Base-by-base conservation (phyloP, 768 basidiomycete species). In the Pleurotus platypus region DNA sequence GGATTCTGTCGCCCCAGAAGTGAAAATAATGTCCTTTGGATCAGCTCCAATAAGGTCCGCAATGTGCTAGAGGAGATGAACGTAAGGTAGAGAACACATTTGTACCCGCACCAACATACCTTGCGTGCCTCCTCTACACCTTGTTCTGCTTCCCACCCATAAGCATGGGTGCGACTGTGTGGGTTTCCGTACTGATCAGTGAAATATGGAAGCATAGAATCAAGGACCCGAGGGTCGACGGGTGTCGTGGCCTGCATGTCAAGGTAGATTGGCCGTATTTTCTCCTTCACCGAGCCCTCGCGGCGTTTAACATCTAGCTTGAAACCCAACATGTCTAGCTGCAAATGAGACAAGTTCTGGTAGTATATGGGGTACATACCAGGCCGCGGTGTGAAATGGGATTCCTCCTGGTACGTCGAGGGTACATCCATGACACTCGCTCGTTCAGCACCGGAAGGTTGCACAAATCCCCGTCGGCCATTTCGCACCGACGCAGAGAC, bases 231-330 rank as follows among this genome's bases (percentile, higher is more conserved):
- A 26, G 97, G 97, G 69, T 99, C 97, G 56, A 97, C 86, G 16
- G 97, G 97, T 22, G 97, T 98, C 2, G 97, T 99, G 4, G 97
- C 97, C 83, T 97, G 95, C 91, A 96, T 90, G 72, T 99, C 97
- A 48, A 99, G 84, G 72, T 99, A 99, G 61, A 99, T 98, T 15
- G 97, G 94, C 27, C 94, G 82, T 26, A 80, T 78, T 71, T 87
- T 89, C 55, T 80, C 80, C 49, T 78, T 75, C 50, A 79, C 57
- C 8, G 79, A 76, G 46, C 75, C 81, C 66, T 89, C 87, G 47
- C 82, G 80, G 55, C 69, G 77, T 38, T 84, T 82, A 49, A 79
- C 72, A 63, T 85, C 86, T 12, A 94, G 74, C 70, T 90, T 93
- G 70, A 94, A 94, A 5, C 92, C 92, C 58, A 92, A 81, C 89